Evolutionary conservation across 192 early-diverging fungal genomes (phyloP).

Genomic region (Coemansia sp.): DNA sequence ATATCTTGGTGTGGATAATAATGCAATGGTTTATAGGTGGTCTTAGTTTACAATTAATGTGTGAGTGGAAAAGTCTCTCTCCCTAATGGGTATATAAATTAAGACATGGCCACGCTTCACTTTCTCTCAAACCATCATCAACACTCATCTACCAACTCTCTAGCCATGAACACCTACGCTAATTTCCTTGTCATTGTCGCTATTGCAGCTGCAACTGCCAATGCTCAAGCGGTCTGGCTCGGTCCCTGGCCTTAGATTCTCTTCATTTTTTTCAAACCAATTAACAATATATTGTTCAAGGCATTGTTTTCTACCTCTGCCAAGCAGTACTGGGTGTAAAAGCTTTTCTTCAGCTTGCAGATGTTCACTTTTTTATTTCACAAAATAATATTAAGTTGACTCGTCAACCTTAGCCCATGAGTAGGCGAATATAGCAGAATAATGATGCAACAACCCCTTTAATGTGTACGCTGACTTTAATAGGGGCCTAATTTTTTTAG

Average conservation of each 20-base stretch:
- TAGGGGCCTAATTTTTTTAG: no score
- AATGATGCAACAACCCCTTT: no score
- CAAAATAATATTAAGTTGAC: no score
- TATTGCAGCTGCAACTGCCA: constrained; percentile 16
- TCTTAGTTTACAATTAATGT: no score
- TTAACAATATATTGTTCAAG: background rate
- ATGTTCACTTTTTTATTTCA: no score
- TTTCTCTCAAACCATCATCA: background rate
- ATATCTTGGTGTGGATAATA: background rate
- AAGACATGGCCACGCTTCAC: background rate
- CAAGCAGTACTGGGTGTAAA: no score
- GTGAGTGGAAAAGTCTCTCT: no score
- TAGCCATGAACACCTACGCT: constrained; percentile 18
- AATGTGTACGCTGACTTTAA: no score
- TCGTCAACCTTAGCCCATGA: no score
- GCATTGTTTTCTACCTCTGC: no score
- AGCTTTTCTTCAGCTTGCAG: no score
- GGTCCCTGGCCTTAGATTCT: constrained; percentile 14
- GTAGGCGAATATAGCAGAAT: no score
- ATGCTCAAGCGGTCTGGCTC: constrained; percentile 18
- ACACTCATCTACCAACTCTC: background rate
- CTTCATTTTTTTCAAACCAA: background rate
- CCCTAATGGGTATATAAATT: background rate
- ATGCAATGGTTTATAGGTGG: constrained; percentile 8
- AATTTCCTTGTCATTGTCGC: constrained; percentile 17